Base-by-base conservation (phyloP, 192 early-diverging fungal genomes). In the Geranomyces variabilis region DNA sequence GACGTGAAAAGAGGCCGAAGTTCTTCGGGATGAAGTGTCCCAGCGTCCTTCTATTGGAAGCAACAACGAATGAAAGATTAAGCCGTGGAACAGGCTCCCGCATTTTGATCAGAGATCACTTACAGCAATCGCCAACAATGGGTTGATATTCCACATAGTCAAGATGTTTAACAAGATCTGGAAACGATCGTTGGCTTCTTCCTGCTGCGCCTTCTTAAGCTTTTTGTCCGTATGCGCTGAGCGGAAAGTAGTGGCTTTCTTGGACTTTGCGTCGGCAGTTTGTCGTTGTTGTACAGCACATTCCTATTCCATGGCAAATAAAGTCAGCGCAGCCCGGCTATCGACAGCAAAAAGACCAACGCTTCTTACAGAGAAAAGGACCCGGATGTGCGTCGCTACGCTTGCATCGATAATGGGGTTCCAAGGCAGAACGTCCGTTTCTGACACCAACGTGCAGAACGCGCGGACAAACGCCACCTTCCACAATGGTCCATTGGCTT, bases 161-260 rank as follows among this genome's bases (percentile, higher is more conserved):
- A 97, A 81, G 21, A 96, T 87, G 48, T 84, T 84, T 9, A 89
- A 68, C 19, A 96, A 83, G n/a, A 97, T 79, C 66, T 96, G 93
- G 46, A 91, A 82, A 22, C 90, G 88, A 71, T 97, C 93, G n/a
- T 82, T 82, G 24, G 75, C 74, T 30, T 81, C 81, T 24, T 89
- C 83, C 24, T 80, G 66, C 5, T 73, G 43, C 19, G 79, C 78
- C 21, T 83, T 72, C 66, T 79, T 84, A 24, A 80, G 70, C 55
- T 83, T 84, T 43, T 82, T 86, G 41, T 82, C 85, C 17, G 70
- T 67, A 57, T 77, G 61, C 9, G 56, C 28, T 36, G 57, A 53
- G 12, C 68, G 66, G 28, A 79, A 79, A 17, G 59, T 19, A 5
- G 57, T 34, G 7, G 51, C 43, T 61, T 75, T 75, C 46, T 65